Conservation (phyloP, 768 basidiomycete genomes). For the Thelephora aurantiotincta region DNA sequence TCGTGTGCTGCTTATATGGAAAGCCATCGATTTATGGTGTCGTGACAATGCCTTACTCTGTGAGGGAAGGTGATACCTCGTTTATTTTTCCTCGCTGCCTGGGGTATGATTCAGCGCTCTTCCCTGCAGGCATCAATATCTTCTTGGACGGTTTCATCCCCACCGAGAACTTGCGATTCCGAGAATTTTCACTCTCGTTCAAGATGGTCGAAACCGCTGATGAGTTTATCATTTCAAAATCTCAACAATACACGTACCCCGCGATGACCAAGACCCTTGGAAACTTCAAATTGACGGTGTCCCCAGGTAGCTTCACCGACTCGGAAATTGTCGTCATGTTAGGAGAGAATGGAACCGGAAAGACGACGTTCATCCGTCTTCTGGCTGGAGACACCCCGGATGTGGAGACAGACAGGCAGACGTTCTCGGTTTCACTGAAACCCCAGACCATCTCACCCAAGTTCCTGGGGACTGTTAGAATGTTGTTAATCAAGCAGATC, state of each 20-base stretch:
- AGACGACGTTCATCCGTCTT: constrained; percentile 94
- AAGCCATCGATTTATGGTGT: constrained; percentile 97
- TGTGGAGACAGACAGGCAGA: constrained; percentile 65
- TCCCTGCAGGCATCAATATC: constrained; percentile 80
- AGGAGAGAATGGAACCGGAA: constrained; percentile 98
- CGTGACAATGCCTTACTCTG: constrained; percentile 97
- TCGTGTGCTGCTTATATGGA: constrained; percentile 94
- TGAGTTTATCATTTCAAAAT: constrained; percentile 75
- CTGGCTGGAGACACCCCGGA: constrained; percentile 92
- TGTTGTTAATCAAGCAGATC: constrained; percentile 89
- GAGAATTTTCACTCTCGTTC: constrained; percentile 89
- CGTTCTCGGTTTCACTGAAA: constrained; percentile 84
- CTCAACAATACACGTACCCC: constrained; percentile 84
- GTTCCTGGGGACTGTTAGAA: constrained; percentile 93
- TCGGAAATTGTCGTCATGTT: constrained; percentile 99
- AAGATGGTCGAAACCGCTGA: constrained; percentile 97
- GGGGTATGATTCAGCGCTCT: neutral
- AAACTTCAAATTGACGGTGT: constrained; percentile 86
- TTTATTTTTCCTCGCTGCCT: neutral
- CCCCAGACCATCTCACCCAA: constrained; percentile 98
- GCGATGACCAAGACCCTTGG: constrained; percentile 96
- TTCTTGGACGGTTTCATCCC: constrained; percentile 99
- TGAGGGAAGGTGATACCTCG: constrained; percentile 80
- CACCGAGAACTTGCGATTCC: constrained; percentile 96
- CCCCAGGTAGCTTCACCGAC: constrained; percentile 87